Percentiles rank a stretch among this genome's conserved stretches.
Conservation (phyloP, 1,139 yeast genomes). For the Komagataea norvegica region DNA sequence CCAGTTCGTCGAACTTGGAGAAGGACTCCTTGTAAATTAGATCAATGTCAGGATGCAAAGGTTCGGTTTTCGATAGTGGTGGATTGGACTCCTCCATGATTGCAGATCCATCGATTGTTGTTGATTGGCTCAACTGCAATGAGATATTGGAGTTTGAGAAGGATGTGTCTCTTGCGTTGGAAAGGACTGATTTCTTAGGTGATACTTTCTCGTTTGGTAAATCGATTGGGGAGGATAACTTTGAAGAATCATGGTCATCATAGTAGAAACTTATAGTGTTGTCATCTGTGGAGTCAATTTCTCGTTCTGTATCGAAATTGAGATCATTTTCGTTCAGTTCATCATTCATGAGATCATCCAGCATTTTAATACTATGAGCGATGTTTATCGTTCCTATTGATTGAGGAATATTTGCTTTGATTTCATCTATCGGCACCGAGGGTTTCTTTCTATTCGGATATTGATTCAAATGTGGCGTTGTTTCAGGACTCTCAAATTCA, state of each 20-base stretch:
- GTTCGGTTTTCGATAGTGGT: background rate
- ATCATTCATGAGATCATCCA: slow-evolving; percentile 26
- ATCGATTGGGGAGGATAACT: slow-evolving; percentile 20
- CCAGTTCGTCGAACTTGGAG: slow-evolving; percentile 42
- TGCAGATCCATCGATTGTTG: slow-evolving; percentile 15
- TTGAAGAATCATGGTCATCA: slow-evolving; percentile 11
- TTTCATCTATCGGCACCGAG: slow-evolving; percentile 6
- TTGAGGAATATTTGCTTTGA: slow-evolving; percentile 25
- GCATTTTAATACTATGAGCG: slow-evolving; percentile 25
- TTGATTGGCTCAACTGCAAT: slow-evolving; percentile 16
- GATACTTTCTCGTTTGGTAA: slow-evolving; percentile 8
- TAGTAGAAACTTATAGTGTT: background rate
- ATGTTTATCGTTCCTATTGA: slow-evolving; percentile 26
- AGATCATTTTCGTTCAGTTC: slow-evolving; percentile 14
- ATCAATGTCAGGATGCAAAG: slow-evolving; percentile 40
- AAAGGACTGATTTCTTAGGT: slow-evolving; percentile 8
- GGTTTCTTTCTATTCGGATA: slow-evolving; percentile 6
- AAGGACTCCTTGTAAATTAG: slow-evolving; percentile 47
- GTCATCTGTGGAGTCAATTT: slow-evolving; percentile 8
- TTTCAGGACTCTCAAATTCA: slow-evolving; percentile 30
- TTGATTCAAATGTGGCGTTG: slow-evolving; percentile 18
- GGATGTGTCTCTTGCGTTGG: slow-evolving; percentile 16
- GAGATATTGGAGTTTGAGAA: slow-evolving; percentile 21
- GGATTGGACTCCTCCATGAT: background rate
- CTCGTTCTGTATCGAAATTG: slow-evolving; percentile 7